These are phyloP conservation scores for Hypholoma sublateritium DNA, from an alignment of 768 basidiomycete species.

Conservation along the genomic window DNA sequence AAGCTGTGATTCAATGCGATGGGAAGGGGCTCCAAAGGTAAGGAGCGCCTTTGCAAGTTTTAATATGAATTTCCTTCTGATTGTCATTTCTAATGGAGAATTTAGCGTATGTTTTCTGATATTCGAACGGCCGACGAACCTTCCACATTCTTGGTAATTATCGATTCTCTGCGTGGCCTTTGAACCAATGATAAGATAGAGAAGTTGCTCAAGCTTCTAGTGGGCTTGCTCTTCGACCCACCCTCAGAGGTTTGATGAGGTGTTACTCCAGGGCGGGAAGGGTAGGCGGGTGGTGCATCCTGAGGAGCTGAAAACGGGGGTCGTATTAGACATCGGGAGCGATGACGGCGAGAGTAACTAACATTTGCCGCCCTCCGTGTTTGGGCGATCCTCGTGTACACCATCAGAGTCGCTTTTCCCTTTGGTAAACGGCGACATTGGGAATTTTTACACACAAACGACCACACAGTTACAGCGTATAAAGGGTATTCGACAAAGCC, in stretches of 20 bases:
- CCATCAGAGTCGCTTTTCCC: too few species aligned
- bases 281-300: neutral
- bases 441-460: too few species aligned
- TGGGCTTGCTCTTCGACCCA: conserved; percentile 1
- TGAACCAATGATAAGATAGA: conserved; percentile 22
- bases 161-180: conserved; percentile 31
- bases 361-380: too few species aligned
- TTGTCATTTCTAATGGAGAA: conserved; percentile 37
- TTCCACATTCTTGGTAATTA: conserved; percentile 45
- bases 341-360: too few species aligned
- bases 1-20: conserved; percentile 89
- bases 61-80: conserved; percentile 72
- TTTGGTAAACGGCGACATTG: too few species aligned
- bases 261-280: conserved; percentile 10
- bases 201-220: conserved; percentile 16
- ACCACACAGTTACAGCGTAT: too few species aligned
- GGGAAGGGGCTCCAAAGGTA: conserved; percentile 92
- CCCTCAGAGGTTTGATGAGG: conserved; percentile 10
- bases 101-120: neutral
- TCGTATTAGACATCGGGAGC: neutral
- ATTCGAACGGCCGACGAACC: conserved; percentile 25
- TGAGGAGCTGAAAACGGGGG: neutral
- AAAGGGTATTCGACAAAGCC: too few species aligned
- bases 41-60: conserved; percentile 86
- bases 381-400: too few species aligned